A percentile compares a stretch with the other conserved stretches of the same genome.
Evolutionary conservation across 192 early-diverging fungal genomes (phyloP).

Genomic region (Podila epicladia): DNA sequence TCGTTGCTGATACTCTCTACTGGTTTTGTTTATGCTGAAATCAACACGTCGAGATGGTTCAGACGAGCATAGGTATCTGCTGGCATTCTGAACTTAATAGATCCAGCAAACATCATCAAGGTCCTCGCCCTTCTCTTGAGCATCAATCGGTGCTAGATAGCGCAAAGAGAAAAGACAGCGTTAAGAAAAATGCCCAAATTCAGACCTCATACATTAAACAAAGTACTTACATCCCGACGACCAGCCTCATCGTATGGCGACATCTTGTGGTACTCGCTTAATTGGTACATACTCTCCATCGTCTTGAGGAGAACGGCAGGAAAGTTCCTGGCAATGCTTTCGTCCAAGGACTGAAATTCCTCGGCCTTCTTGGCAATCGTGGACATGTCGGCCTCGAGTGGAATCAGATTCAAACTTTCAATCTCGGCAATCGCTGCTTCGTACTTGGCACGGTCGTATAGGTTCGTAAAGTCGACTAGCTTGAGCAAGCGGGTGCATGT

Average conservation of each 20-base stretch:
- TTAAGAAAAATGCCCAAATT: conserved; percentile 42
- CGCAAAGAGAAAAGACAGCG: neutral
- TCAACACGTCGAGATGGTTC: conserved; percentile 65
- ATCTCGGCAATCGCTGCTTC: conserved; percentile 71
- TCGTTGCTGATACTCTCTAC: neutral
- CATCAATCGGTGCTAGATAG: conserved; percentile 56
- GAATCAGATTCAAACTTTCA: conserved; percentile 69
- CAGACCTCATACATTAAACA: neutral
- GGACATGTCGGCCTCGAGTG: conserved; percentile 65
- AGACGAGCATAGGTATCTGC: conserved; percentile 79
- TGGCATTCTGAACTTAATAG: conserved; percentile 88
- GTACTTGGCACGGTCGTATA: conserved; percentile 62
- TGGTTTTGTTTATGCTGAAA: conserved; percentile 58
- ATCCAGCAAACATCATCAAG: conserved; percentile 84
- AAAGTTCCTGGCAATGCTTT: conserved; percentile 76
- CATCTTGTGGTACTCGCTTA: conserved; percentile 67
- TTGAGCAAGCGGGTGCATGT: conserved; percentile 67
- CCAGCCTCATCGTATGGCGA: conserved; percentile 57
- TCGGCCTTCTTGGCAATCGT: conserved; percentile 70
- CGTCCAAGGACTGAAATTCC: conserved; percentile 71
- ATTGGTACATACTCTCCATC: conserved; percentile 71
- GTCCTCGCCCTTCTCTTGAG: conserved; percentile 71
- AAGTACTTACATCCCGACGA: conserved; percentile 37
- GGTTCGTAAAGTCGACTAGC: conserved; percentile 68
- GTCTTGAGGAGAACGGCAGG: conserved; percentile 78